Conservation (phyloP, 129 eudicot species). For the Deinandra increscens region DNA sequence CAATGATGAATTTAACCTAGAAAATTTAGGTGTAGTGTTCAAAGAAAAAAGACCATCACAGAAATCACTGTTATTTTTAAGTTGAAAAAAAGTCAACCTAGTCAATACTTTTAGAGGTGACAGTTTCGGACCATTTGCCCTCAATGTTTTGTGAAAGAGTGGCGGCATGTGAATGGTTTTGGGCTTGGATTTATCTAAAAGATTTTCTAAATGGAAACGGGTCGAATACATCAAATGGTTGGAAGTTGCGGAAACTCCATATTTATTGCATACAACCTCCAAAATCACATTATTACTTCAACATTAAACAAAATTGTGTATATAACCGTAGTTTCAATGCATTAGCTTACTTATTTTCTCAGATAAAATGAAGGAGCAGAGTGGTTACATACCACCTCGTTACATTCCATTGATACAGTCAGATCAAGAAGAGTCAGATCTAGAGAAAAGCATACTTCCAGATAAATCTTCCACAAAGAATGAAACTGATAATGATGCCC, state of each 20-base stretch:
- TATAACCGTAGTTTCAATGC: background rate
- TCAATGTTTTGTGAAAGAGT: no score
- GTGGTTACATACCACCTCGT: slow-evolving; percentile 74
- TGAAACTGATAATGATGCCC: slow-evolving; percentile 25
- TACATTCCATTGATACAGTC: slow-evolving; percentile 73
- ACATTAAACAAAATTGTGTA: background rate
- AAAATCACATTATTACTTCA: background rate
- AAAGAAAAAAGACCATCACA: no score
- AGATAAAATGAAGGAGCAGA: slow-evolving; percentile 45
- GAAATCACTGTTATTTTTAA: background rate
- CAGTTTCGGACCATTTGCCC: background rate
- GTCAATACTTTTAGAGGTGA: background rate
- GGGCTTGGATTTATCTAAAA: background rate
- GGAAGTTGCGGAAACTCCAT: background rate
- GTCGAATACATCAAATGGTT: background rate
- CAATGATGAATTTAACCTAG: no score
- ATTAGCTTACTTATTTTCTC: background rate
- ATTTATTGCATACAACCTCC: background rate
- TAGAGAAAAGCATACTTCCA: slow-evolving; percentile 30
- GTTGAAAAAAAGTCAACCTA: background rate
- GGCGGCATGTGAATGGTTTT: background rate
- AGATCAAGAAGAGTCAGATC: slow-evolving; percentile 43
- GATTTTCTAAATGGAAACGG: background rate
- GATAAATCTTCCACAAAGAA: slow-evolving; percentile 22
- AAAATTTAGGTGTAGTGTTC: no score